These are phyloP conservation scores for Xerocomus nothofagi DNA, from an alignment of 1,284 basidiomycete genomes.

Conservation along the genomic window DNA sequence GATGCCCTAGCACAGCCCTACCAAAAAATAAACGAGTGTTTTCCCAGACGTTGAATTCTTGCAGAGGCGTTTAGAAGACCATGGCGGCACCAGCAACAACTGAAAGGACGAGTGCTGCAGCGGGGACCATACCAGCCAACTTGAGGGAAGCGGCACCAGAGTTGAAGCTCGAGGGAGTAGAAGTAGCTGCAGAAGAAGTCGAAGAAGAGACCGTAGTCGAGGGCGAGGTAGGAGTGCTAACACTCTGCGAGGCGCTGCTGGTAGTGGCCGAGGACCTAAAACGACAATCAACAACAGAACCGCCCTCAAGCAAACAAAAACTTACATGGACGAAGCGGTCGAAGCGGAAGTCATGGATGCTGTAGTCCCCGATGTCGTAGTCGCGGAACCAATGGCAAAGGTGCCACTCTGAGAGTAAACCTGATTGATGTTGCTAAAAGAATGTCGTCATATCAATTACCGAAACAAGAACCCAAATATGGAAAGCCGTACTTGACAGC, in stretches of 20 bases:
- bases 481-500: constrained; percentile 37
- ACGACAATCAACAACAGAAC: neutral
- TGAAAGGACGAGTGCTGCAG: constrained; percentile 41
- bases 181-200: constrained; percentile 14
- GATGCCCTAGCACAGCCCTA: neutral
- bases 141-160: constrained; percentile 27
- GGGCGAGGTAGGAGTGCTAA: neutral
- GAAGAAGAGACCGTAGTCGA: neutral
- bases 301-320: neutral
- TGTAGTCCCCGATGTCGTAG: constrained; percentile 23
- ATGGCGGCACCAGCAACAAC: constrained; percentile 44
- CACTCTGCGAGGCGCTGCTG: neutral
- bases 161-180: constrained; percentile 27
- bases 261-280: constrained; percentile 2
- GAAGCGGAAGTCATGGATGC: constrained; percentile 17
- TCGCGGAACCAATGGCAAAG: constrained; percentile 46
- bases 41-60: neutral
- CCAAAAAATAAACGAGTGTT: constrained; percentile 1
- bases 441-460: neutral
- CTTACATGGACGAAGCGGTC: constrained; percentile 9
- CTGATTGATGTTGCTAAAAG: constrained; percentile 46
- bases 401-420: constrained; percentile 42
- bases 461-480: neutral
- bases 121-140: constrained; percentile 30
- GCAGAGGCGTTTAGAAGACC: constrained; percentile 36